Conservation (phyloP, 129 eudicot species). For the Artemisia argyi region DNA sequence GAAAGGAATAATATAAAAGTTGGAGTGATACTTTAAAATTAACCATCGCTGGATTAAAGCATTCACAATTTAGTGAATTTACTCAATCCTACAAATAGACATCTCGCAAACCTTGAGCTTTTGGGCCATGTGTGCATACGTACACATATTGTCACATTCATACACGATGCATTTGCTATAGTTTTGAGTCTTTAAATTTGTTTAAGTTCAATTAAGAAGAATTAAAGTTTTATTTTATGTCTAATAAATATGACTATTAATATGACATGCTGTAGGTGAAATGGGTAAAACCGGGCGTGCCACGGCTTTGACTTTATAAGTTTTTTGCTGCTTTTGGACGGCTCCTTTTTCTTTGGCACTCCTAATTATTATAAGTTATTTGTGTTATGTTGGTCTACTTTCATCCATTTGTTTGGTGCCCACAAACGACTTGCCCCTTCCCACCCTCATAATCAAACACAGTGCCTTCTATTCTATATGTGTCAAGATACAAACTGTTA, state of each 20-base stretch:
- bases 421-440: constrained; percentile 1
- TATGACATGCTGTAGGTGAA: constrained; percentile 14
- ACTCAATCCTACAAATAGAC: too few species aligned
- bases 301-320: constrained; percentile 27
- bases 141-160: too few species aligned
- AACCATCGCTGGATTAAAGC: too few species aligned
- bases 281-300: constrained; percentile 9
- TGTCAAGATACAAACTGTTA: too few species aligned
- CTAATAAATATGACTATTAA: too few species aligned
- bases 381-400: constrained; percentile 20
- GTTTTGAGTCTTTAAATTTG: neutral
- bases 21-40: too few species aligned
- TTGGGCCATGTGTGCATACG: neutral
- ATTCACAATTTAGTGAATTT: too few species aligned
- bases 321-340: constrained; percentile 32
- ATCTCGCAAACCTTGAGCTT: neutral
- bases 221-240: neutral
- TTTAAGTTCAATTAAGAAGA: neutral
- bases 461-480: too few species aligned
- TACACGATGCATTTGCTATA: neutral
- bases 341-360: constrained; percentile 22
- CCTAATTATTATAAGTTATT: constrained; percentile 7
- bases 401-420: constrained; percentile 10
- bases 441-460: constrained; percentile 9
- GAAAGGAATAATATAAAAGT: too few species aligned